Base-by-base conservation (phyloP, 306 rosid genomes). In the Trifolium dubium region DNA sequence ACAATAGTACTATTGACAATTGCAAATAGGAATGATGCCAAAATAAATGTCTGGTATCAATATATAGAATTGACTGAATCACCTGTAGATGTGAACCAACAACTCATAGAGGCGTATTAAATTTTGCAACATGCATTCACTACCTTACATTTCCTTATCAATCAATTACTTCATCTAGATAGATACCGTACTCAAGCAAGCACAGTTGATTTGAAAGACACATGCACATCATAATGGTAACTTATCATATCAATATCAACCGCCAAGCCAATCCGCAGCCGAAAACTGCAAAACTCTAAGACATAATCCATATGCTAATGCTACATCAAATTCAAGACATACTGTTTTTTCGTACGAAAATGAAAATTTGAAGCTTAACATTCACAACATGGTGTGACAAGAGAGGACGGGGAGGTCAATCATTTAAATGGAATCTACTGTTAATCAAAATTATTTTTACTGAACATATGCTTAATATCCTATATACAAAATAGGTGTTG, bases 1-100 rank as follows among this genome's bases (percentile, higher is more conserved):
- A 71, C 23, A 64, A 23, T 23, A 23, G 31, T 64, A 9, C 5
- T 69, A 12, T 11, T 63, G 64, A n/a, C 73, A 74, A 74, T 59
- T 69, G 61, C 64, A 44, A 62, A 67, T 55, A 28, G 10, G 32
- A 51, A 51, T 51, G 59, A 51, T 53, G 59, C 30, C 59, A 53
- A 53, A 15, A 51, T 2, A 51, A 51, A 17, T 6, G 15, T n/a
- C 10, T 50, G 55, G 9, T 8, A 17, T 50, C 23, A 50, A 50
- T 14, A 2, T 31, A 31, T 12, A 13, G 53, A 14, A 49, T 49
- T 8, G 8, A 49, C n/a, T 23, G 34, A 55, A 23, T 23, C 34
- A 55, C 34, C 7, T 55, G n/a, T 55, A 9, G 15, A 4, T 55
- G 8, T 55, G 35, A 55, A 55, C 35, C 28, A 56, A 11, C 35